phyloP scores from a whole-genome alignment of 257 asterid species.

The Gentiana macrophylla region DNA sequence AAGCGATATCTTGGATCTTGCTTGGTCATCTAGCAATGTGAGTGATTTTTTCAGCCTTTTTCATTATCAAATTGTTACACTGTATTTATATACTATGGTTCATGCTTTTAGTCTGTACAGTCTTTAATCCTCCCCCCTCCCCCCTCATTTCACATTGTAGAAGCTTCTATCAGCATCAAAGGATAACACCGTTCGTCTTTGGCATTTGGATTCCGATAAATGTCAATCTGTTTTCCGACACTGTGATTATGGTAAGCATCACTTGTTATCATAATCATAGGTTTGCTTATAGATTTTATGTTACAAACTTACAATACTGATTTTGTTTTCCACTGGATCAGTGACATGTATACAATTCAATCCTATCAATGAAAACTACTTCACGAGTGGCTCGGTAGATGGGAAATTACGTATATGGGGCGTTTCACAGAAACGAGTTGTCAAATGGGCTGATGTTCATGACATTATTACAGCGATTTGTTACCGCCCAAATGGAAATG shows the following conservation, averaged over 20 bases:
- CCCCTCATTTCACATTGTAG: constrained; percentile 34
- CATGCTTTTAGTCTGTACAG: background rate
- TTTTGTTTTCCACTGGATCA: constrained; percentile 23
- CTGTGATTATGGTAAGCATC: constrained; percentile 53
- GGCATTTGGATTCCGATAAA: constrained; percentile 46
- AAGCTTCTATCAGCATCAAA: constrained; percentile 60
- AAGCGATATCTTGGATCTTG: constrained; percentile 50
- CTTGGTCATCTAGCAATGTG: constrained; percentile 86
- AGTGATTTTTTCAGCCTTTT: constrained; percentile 14
- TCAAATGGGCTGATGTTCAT: constrained; percentile 50
- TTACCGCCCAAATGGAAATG: constrained; percentile 74
- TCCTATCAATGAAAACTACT: constrained; percentile 59
- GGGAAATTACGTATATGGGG: constrained; percentile 86
- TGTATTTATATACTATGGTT: too few species aligned
- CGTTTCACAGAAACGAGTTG: constrained; percentile 40
- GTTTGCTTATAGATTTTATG: background rate
- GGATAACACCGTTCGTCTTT: constrained; percentile 68
- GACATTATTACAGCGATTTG: constrained; percentile 59
- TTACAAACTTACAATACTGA: background rate
- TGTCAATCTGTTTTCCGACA: constrained; percentile 63
- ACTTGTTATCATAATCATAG: background rate
- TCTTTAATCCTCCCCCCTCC: background rate
- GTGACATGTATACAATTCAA: constrained; percentile 83
- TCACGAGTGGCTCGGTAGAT: constrained; percentile 75
- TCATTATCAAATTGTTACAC: too few species aligned